A percentile compares a stretch with the other conserved stretches of the same genome.
phyloP scores from a whole-genome alignment of 2,329 filamentous ascomycete genomes.

The Fusarium tuaranense region DNA sequence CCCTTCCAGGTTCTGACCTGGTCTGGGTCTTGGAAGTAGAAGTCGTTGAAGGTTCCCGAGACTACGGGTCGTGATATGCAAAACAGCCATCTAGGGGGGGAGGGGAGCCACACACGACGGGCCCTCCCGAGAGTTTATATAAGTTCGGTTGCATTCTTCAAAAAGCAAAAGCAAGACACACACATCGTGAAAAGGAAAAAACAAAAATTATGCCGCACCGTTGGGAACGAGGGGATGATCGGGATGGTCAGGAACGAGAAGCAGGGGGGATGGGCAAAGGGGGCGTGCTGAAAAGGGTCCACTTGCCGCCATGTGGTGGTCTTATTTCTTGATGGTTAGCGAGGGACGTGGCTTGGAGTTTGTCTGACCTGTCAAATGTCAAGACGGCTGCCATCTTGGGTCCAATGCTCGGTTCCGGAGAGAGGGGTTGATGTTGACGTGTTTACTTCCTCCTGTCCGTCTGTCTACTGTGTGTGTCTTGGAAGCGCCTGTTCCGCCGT shows the following conservation, averaged over 20 bases:
- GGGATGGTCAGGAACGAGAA: conserved; percentile 16
- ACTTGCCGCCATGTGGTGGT: conserved; percentile 31
- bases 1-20: neutral
- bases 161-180: neutral
- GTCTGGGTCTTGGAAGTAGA: neutral
- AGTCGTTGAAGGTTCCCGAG: neutral
- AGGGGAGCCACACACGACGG: neutral
- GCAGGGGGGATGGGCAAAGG: neutral
- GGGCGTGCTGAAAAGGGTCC: conserved; percentile 23
- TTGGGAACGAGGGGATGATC: conserved; percentile 6
- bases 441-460: neutral
- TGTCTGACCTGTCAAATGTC: conserved; percentile 4
- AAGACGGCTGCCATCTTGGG: neutral
- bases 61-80: neutral
- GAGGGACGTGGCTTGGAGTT: conserved; percentile 14
- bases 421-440: neutral
- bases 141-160: neutral
- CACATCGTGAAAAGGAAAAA: conserved; percentile 14
- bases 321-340: conserved; percentile 36
- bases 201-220: conserved; percentile 17
- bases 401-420: neutral
- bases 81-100: neutral
- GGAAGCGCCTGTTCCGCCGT: neutral
- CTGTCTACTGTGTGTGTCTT: neutral
- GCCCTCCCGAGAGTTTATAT: conserved; percentile 3